These are phyloP conservation scores for Triticum monococcum DNA, from an alignment of 176 grass and related monocot species.

Conservation along the genomic window DNA sequence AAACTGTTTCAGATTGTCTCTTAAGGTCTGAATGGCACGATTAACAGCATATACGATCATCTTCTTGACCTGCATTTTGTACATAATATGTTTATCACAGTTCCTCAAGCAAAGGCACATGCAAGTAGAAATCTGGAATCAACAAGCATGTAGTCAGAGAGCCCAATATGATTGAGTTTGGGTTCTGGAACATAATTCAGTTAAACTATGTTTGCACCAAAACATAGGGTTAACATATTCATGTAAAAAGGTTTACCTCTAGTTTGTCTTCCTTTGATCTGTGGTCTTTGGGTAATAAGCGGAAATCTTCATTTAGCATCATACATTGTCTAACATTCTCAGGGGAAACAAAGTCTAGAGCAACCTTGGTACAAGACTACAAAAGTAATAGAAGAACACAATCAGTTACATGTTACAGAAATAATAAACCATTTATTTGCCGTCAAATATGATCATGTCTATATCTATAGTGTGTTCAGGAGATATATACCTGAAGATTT, in stretches of 20 bases:
- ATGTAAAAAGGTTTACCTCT: constrained; percentile 25
- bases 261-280: constrained; percentile 65
- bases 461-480: background rate
- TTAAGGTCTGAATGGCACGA: too few species aligned
- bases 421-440: background rate
- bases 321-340: constrained; percentile 54
- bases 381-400: background rate
- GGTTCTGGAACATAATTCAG: too few species aligned
- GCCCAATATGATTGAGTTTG: too few species aligned
- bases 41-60: too few species aligned
- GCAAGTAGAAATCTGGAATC: too few species aligned
- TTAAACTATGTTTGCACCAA: too few species aligned
- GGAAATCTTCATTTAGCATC: constrained; percentile 45
- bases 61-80: too few species aligned
- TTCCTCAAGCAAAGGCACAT: too few species aligned
- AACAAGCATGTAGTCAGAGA: too few species aligned
- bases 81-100: too few species aligned
- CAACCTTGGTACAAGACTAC: constrained; percentile 55
- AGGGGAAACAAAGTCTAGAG: constrained; percentile 60
- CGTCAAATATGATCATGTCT: background rate
- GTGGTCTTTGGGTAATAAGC: constrained; percentile 46
- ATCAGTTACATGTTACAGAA: background rate
- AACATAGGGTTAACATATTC: too few species aligned
- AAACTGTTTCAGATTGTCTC: too few species aligned
- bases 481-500: constrained; percentile 48